Conservation (phyloP, 2,329 filamentous ascomycete genomes). For the Rasamsonia emersonii region DNA sequence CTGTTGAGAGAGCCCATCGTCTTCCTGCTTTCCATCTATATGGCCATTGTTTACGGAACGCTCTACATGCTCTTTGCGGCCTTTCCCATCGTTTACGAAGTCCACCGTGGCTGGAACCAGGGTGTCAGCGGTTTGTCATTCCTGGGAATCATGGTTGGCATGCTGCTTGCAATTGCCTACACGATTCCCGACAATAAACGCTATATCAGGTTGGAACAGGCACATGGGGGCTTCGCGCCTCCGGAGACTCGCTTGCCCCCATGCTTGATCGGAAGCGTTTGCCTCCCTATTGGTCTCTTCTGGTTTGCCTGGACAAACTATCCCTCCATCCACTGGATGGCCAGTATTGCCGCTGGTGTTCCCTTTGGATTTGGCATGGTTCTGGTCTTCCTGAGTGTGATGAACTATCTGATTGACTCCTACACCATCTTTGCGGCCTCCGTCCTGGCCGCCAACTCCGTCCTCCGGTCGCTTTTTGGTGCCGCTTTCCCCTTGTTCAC, state of each 20-base stretch:
- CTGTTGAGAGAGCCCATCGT: slow-evolving; percentile 45
- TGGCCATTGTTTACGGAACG: slow-evolving; percentile 44
- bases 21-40: slow-evolving; percentile 41
- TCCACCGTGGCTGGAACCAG: slow-evolving; percentile 38
- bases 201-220: slow-evolving; percentile 32
- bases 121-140: slow-evolving; percentile 42
- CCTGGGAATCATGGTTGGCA: slow-evolving; percentile 39
- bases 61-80: slow-evolving; percentile 47
- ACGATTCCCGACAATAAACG: slow-evolving; percentile 34
- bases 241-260: slow-evolving; percentile 50
- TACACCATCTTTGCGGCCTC: slow-evolving; percentile 37
- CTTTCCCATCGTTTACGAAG: slow-evolving; percentile 43
- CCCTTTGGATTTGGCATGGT: slow-evolving; percentile 37
- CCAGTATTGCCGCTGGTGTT: slow-evolving; percentile 25
- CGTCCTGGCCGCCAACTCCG: slow-evolving; percentile 36
- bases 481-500: slow-evolving; percentile 43
- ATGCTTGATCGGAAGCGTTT: slow-evolving; percentile 40
- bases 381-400: slow-evolving; percentile 31
- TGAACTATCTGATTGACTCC: slow-evolving; percentile 37
- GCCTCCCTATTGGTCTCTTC: slow-evolving; percentile 50
- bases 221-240: slow-evolving; percentile 49
- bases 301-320: slow-evolving; percentile 54
- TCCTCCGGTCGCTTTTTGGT: slow-evolving; percentile 39
- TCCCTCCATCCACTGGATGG: slow-evolving; percentile 32
- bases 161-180: slow-evolving; percentile 31